A percentile compares a stretch with the other conserved stretches of the same genome.
phyloP scores from a whole-genome alignment of 805 yeast genomes.

The Maudiozyma saulgeensis region DNA sequence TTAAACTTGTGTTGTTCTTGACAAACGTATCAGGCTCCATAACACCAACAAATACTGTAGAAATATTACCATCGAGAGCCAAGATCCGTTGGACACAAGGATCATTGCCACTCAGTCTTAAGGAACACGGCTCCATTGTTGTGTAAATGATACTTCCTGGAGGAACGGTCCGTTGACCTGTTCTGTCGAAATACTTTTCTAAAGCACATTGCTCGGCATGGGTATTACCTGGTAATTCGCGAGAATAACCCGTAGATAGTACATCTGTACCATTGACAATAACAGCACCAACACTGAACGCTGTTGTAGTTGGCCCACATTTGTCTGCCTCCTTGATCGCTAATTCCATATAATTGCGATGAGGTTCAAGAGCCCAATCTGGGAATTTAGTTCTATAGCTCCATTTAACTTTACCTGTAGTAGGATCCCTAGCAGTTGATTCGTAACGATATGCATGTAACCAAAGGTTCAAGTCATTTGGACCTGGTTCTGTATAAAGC shows the following conservation, averaged over 20 bases:
- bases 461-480: constrained; percentile 80
- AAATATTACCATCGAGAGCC: constrained; percentile 38
- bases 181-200: constrained; percentile 49
- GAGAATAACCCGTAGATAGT: constrained; percentile 74
- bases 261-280: constrained; percentile 54
- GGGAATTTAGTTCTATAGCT: constrained; percentile 68
- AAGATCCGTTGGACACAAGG: constrained; percentile 83
- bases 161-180: constrained; percentile 41
- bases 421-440: constrained; percentile 33
- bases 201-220: constrained; percentile 96
- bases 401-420: constrained; percentile 42
- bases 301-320: constrained; percentile 75
- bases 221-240: constrained; percentile 90
- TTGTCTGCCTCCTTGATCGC: constrained; percentile 73
- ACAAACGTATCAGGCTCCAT: constrained; percentile 85
- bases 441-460: constrained; percentile 81
- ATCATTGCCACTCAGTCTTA: constrained; percentile 75
- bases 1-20: constrained; percentile 51
- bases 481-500: constrained; percentile 79
- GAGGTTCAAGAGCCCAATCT: constrained; percentile 65
- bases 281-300: constrained; percentile 91
- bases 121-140: constrained; percentile 96
- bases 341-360: constrained; percentile 53
- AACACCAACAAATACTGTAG: constrained; percentile 83
- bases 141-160: constrained; percentile 76